A percentile compares a stretch with the other conserved stretches of the same genome.
Evolutionary conservation across 805 yeast genomes (phyloP).

Genomic region (Yarrowia divulgata): DNA sequence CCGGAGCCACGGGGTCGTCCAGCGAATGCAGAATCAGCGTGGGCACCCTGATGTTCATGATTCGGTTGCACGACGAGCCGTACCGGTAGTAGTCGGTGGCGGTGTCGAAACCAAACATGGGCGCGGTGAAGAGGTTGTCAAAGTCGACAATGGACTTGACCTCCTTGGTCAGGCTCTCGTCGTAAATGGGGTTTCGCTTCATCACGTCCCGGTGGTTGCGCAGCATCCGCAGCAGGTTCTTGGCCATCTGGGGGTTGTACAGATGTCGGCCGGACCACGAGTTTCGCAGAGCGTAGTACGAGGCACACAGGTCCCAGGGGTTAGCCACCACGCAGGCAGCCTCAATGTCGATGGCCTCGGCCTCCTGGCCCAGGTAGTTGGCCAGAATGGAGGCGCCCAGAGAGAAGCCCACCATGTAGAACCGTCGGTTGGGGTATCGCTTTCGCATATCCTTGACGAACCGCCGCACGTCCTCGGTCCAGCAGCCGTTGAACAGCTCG

Average conservation of each 20-base stretch:
- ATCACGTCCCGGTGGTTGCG: conserved; percentile 54
- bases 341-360: conserved; percentile 53
- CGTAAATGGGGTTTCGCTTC: conserved; percentile 47
- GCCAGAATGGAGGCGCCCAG: conserved; percentile 76
- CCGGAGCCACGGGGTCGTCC: conserved; percentile 79
- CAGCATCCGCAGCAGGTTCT: conserved; percentile 56
- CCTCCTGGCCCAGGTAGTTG: conserved; percentile 75
- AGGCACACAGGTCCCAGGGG: conserved; percentile 75
- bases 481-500: conserved; percentile 69
- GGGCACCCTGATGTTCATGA: conserved; percentile 66
- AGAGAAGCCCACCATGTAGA: conserved; percentile 79
- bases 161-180: conserved; percentile 47
- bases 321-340: conserved; percentile 68
- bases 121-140: conserved; percentile 70
- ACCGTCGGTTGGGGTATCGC: conserved; percentile 67
- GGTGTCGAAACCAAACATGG: conserved; percentile 67
- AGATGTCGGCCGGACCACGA: conserved; percentile 55
- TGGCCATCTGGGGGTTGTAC: conserved; percentile 61
- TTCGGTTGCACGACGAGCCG: conserved; percentile 64
- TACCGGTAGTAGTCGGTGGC: conserved; percentile 69
- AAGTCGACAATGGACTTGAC: conserved; percentile 58
- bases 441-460: conserved; percentile 59
- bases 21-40: conserved; percentile 65
- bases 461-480: conserved; percentile 72
- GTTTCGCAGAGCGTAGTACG: conserved; percentile 55